Conservation (phyloP, 768 basidiomycete genomes). For the Auriscalpium microsporum region DNA sequence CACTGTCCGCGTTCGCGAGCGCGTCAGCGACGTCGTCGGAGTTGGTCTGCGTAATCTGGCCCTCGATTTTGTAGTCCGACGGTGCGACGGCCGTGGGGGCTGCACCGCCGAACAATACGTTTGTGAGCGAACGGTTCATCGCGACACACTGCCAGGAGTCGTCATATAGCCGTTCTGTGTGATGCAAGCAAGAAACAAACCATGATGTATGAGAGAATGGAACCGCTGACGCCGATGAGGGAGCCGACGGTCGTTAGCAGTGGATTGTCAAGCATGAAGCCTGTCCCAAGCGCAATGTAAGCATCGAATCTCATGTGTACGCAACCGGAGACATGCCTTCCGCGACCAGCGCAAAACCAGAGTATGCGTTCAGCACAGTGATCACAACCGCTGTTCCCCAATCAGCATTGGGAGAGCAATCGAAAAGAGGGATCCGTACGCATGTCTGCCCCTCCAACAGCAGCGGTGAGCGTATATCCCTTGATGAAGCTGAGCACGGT, state of each 20-base stretch:
- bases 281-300: background rate
- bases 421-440: conserved; percentile 39
- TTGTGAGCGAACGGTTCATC: conserved; percentile 82
- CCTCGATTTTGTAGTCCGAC: conserved; percentile 66
- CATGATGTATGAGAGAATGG: conserved; percentile 90
- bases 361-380: conserved; percentile 85
- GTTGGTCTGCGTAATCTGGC: conserved; percentile 66
- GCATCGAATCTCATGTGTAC: background rate
- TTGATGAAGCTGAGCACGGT: conserved; percentile 75
- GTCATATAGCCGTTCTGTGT: background rate
- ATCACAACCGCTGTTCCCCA: conserved; percentile 67
- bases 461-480: conserved; percentile 80
- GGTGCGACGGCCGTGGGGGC: conserved; percentile 45
- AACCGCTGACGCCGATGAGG: conserved; percentile 83
- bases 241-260: conserved; percentile 78
- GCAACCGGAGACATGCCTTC: conserved; percentile 42
- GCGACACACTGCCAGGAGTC: conserved; percentile 61
- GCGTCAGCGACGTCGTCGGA: conserved; percentile 79
- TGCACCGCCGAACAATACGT: conserved; percentile 87
- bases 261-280: conserved; percentile 82
- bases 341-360: conserved; percentile 84
- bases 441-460: conserved; percentile 93
- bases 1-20: conserved; percentile 70
- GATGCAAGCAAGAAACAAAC: conserved; percentile 30
- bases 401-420: background rate